Percentiles rank a stretch among this genome's conserved stretches.
These are phyloP conservation scores for Suillus paluster DNA, from an alignment of 768 basidiomycete genomes.

Conservation along the genomic window DNA sequence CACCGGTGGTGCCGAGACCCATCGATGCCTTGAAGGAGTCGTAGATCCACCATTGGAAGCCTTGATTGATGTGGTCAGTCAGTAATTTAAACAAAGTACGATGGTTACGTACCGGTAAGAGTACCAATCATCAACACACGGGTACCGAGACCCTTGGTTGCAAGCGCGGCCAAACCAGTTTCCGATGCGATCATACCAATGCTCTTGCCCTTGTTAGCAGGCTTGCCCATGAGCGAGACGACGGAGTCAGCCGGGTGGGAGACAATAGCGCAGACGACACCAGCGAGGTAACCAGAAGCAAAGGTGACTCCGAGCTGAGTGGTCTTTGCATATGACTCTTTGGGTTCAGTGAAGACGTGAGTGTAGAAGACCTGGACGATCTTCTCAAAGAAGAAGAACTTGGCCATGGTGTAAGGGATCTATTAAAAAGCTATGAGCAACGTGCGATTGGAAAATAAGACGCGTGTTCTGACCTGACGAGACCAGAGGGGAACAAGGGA, in stretches of 20 bases:
- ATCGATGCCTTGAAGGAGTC: conserved; percentile 83
- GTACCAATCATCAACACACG: conserved; percentile 85
- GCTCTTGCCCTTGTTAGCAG: conserved; percentile 80
- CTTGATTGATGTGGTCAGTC: conserved; percentile 36
- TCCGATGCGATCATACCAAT: conserved; percentile 73
- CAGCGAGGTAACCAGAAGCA: conserved; percentile 90
- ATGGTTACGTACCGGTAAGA: conserved; percentile 42
- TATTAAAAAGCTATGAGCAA: conserved; percentile 31
- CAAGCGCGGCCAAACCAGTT: conserved; percentile 63
- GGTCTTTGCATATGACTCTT: conserved; percentile 76
- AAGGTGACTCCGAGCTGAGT: conserved; percentile 92
- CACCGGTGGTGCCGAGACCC: conserved; percentile 88
- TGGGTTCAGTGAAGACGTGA: conserved; percentile 80
- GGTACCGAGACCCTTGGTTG: conserved; percentile 87
- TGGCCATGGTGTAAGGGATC: conserved; percentile 99
- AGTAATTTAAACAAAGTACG: background rate
- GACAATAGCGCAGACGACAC: conserved; percentile 94
- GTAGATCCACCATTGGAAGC: conserved; percentile 96
- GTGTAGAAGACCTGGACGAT: conserved; percentile 88
- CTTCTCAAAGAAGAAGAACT: conserved; percentile 96
- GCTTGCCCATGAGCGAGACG: conserved; percentile 93
- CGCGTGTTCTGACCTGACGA: conserved; percentile 62
- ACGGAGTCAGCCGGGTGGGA: conserved; percentile 96
- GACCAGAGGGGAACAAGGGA: conserved; percentile 88
- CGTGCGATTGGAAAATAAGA: background rate